Conservation (phyloP, 108 stramenopile genomes). For the Cyclotella baltica region DNA sequence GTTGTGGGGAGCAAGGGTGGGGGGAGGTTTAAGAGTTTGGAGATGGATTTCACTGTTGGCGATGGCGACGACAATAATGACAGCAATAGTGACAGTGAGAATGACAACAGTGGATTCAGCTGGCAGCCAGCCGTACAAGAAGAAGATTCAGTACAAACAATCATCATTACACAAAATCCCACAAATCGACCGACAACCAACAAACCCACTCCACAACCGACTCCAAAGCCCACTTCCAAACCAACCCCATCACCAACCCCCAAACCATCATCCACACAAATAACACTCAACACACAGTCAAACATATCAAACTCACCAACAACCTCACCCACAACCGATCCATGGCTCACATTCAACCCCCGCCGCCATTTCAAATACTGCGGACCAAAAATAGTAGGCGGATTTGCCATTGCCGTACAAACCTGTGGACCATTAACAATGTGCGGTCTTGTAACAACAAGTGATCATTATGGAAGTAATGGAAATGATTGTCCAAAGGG, state of each 20-base stretch:
- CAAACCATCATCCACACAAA: background rate
- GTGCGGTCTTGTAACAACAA: conserved; percentile 1
- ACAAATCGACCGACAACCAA: background rate
- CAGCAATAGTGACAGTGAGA: background rate
- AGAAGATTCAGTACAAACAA: too few species aligned
- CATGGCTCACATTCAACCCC: background rate
- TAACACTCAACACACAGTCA: too few species aligned
- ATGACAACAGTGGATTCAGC: background rate
- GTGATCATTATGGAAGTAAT: conserved; percentile 11
- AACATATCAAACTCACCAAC: too few species aligned
- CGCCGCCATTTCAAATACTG: conserved; percentile 15
- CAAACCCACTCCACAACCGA: background rate
- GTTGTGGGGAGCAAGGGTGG: background rate
- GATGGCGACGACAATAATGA: too few species aligned
- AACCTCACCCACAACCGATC: background rate
- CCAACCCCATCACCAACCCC: background rate
- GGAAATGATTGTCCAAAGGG: conserved; percentile 34
- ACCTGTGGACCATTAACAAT: background rate
- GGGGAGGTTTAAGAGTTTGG: background rate
- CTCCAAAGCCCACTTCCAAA: background rate
- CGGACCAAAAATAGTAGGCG: conserved; percentile 29
- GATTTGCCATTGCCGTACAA: conserved; percentile 11
- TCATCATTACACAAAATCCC: background rate
- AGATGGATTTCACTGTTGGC: background rate
- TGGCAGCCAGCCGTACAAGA: background rate